These are phyloP conservation scores for Phytophthora fragariaefolia DNA, from an alignment of 352 stramenopile genomes.

Conservation along the genomic window DNA sequence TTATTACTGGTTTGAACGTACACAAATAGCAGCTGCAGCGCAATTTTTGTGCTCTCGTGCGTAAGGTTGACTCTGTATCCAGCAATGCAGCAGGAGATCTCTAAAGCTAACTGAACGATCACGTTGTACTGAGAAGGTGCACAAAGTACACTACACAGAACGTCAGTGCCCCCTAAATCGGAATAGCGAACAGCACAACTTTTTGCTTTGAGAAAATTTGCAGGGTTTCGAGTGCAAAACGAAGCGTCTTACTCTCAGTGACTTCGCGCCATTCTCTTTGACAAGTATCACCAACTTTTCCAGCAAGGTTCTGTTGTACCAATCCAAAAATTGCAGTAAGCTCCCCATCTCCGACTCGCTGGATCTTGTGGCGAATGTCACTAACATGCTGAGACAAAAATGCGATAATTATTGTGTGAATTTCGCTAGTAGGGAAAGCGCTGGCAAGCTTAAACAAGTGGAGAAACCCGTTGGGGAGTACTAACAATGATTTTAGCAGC, in stretches of 20 bases:
- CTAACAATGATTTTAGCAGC: conserved; percentile 27
- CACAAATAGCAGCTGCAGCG: conserved; percentile 45
- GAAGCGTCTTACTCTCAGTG: conserved; percentile 20
- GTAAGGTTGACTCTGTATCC: conserved; percentile 36
- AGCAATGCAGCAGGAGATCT: conserved; percentile 50
- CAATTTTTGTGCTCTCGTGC: conserved; percentile 14
- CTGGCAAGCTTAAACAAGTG: conserved; percentile 29
- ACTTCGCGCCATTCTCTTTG: conserved; percentile 7
- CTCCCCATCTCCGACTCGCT: conserved; percentile 36
- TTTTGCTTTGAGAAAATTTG: conserved; percentile 39
- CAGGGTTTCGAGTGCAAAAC: conserved; percentile 36
- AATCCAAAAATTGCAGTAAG: conserved; percentile 28
- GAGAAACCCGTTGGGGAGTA: conserved; percentile 30
- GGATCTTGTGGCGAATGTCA: conserved; percentile 35
- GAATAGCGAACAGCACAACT: conserved; percentile 35
- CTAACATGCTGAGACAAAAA: conserved; percentile 36
- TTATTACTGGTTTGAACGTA: conserved; percentile 15
- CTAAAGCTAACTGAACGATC: conserved; percentile 32
- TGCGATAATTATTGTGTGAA: conserved; percentile 19
- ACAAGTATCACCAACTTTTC: conserved; percentile 11
- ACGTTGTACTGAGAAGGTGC: conserved; percentile 38
- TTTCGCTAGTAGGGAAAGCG: conserved; percentile 1
- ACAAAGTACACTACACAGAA: conserved; percentile 44
- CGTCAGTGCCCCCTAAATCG: conserved; percentile 27
- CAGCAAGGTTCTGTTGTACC: conserved; percentile 22